Percentiles rank a stretch among this genome's conserved stretches.
Evolutionary conservation across 2,329 filamentous ascomycete genomes (phyloP).

Genomic region (Colletotrichum musicola): DNA sequence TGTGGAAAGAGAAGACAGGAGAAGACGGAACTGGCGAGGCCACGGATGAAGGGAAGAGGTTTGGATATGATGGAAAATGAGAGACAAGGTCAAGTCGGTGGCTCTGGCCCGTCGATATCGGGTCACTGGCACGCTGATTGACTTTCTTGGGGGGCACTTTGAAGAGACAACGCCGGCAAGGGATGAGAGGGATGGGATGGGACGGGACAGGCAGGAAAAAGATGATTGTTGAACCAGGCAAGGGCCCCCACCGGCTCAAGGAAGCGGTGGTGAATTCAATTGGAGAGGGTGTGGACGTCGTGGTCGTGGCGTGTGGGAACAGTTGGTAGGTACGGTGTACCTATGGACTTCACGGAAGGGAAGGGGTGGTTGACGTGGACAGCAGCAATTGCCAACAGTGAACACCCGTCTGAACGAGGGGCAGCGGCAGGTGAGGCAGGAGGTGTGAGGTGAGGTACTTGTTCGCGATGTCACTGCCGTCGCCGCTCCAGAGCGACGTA

Average conservation of each 20-base stretch:
- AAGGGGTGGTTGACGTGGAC: no score
- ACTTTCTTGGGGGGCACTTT: conserved; percentile 38
- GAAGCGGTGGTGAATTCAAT: conserved; percentile 33
- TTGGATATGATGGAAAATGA: conserved; percentile 39
- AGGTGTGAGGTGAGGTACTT: conserved; percentile 24
- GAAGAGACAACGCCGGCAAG: conserved; percentile 23
- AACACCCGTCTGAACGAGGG: not conserved
- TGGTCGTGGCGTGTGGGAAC: not conserved
- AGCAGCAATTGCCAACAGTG: not conserved
- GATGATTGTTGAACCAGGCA: conserved; percentile 41
- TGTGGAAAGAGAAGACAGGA: conserved; percentile 22
- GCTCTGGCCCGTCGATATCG: conserved; percentile 39
- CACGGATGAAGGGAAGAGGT: conserved; percentile 39
- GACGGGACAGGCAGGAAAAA: conserved; percentile 37
- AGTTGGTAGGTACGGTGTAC: no score
- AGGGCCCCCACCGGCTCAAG: conserved; percentile 38
- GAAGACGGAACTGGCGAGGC: conserved; percentile 16
- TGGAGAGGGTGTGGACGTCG: conserved; percentile 18
- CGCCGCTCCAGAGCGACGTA: not conserved
- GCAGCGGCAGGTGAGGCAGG: not conserved
- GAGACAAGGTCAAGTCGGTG: conserved; percentile 23
- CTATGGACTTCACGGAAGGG: no score
- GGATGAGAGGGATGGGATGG: conserved; percentile 32
- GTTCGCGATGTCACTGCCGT: conserved; percentile 6
- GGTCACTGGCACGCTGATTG: conserved; percentile 39